A percentile compares a stretch with the other conserved stretches of the same genome.
These are phyloP conservation scores for Syzygium grande DNA, from an alignment of 345 rosid species.

Conservation along the genomic window DNA sequence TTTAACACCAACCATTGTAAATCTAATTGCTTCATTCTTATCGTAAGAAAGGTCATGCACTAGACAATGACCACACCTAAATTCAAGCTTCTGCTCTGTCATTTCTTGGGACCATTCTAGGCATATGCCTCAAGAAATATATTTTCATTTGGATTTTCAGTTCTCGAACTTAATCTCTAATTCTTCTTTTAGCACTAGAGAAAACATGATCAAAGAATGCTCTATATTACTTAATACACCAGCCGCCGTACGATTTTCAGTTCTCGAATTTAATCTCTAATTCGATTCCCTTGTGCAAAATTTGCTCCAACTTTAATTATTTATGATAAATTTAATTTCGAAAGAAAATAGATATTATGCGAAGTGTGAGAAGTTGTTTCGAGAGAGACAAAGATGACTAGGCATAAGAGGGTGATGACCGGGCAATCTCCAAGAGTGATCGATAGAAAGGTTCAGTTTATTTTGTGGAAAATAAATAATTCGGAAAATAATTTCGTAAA, in stretches of 20 bases:
- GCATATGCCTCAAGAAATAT: background rate
- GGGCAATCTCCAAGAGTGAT: too few species aligned
- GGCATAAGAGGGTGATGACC: background rate
- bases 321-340: background rate
- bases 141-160: background rate
- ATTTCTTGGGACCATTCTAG: background rate
- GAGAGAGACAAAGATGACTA: background rate
- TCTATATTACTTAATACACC: too few species aligned
- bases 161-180: too few species aligned
- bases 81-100: background rate
- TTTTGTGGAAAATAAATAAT: too few species aligned
- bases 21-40: background rate
- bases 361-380: background rate
- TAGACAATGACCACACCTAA: background rate
- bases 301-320: background rate
- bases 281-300: background rate
- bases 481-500: too few species aligned
- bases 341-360: background rate
- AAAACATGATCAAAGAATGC: too few species aligned
- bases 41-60: background rate
- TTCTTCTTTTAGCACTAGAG: too few species aligned
- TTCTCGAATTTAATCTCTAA: too few species aligned
- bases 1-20: background rate
- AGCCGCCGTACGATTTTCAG: background rate
- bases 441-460: too few species aligned